Conservation (phyloP, 2,329 filamentous ascomycete species). For the Macroventuria anomochaeta region DNA sequence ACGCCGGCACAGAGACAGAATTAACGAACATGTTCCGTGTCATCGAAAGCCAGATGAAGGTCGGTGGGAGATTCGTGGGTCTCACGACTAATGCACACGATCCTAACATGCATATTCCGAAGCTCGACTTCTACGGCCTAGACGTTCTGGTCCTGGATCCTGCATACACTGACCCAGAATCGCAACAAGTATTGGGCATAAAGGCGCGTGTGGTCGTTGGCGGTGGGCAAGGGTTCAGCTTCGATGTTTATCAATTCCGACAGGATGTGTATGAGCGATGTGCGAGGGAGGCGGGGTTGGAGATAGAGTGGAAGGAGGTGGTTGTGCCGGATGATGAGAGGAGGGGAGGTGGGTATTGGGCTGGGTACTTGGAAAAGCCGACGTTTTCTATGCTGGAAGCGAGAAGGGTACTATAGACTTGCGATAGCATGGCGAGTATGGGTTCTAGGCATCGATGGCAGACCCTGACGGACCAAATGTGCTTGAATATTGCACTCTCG, state of each 20-base stretch:
- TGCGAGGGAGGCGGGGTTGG: conserved; percentile 30
- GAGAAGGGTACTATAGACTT: not conserved
- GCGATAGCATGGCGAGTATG: not conserved
- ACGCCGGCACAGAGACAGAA: conserved; percentile 32
- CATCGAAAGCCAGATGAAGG: conserved; percentile 25
- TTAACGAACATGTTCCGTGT: conserved; percentile 34
- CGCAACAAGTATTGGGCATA: conserved; percentile 26
- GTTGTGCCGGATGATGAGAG: conserved; percentile 39
- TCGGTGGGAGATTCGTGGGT: conserved; percentile 29
- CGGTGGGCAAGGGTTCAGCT: conserved; percentile 26
- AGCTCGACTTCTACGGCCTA: conserved; percentile 34
- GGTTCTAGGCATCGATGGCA: too few species aligned
- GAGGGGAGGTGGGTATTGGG: conserved; percentile 30
- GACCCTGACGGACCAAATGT: too few species aligned
- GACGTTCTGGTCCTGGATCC: conserved; percentile 30
- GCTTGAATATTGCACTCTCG: too few species aligned
- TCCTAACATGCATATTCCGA: conserved; percentile 20
- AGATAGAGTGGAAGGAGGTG: conserved; percentile 26
- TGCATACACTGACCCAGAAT: conserved; percentile 27
- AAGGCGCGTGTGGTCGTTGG: conserved; percentile 28
- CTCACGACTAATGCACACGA: conserved; percentile 36
- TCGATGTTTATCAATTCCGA: conserved; percentile 38
- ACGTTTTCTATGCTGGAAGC: conserved; percentile 36
- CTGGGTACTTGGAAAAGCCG: conserved; percentile 28
- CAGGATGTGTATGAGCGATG: conserved; percentile 38